Evolutionary conservation across 2,329 filamentous ascomycete genomes (phyloP), one percentile per base, ranked within the genome.

Genomic region (Cladosporium sphaerospermum): DNA sequence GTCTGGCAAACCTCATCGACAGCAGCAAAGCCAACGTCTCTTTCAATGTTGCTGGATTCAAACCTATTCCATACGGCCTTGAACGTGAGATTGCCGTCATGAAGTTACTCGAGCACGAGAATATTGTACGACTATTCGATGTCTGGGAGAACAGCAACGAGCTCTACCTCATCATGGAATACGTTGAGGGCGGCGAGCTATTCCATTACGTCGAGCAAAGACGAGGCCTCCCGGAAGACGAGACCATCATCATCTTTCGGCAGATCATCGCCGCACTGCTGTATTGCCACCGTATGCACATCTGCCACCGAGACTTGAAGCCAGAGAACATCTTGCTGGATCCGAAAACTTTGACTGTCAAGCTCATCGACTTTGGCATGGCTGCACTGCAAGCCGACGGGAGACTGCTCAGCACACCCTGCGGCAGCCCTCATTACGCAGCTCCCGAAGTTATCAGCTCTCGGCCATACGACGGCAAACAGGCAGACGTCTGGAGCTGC

Each of bases 341-440:
- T 54, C 75, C 76, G 3, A 75, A 85, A 5, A 72, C 68, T 44
- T 80, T 85, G 50, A 83, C 88, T 54, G 84, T 97, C 69, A 99
- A 97, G 72, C 84, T 99, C 62, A 92, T 92, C 48, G 93, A 99
- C 69, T 99, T 99, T 69, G 92, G 93, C 40, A 96, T 99, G 91
- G 93, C 93, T 42, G 92, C 92, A 3, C 77, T 97, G 40, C 92
- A 97, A 68, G 88, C 88, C 3, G 79, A 82, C 19, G 85, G 83
- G 8, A 85, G 89, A 59, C 84, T 85, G 65, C 79, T 99, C 28
- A 87, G 82, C 53, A 97, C 93, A 1, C 89, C 92, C 4, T 99
- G 93, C 63, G 93, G 93, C 16, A 97, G 93, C 58, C 93, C 93
- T 18, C 93, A 97, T 70, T 99, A 99, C 64, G 92, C 92, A 14